Evolutionary conservation across 2,329 filamentous ascomycete species (phyloP), one percentile per base, ranked within the genome.

Genomic region (Berkeleyomyces basicola): DNA sequence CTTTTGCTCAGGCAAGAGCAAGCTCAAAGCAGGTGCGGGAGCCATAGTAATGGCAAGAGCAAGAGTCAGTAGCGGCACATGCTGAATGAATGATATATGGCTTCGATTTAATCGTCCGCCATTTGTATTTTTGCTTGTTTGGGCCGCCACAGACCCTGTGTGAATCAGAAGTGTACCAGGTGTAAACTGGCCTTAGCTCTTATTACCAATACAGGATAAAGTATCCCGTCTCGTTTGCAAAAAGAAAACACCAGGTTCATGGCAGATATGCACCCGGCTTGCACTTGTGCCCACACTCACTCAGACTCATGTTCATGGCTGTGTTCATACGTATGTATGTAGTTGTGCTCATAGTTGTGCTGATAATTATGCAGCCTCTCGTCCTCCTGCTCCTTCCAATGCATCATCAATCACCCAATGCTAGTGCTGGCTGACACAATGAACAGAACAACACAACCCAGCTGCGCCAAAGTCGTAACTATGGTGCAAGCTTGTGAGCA

Each of bases 401-500:
- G 33, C 43, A 37, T 47, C 44, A 61, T 61, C 16, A 9, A 61
- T 61, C 33, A 61, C 59, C 46, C 47, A 61, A 61, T 53, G 59
- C 46, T 51, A 33, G 31, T 42, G 59, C 59, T 42, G 11, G 23
- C 14, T 61, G 59, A 46, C 44, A 61, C 36, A 61, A 61, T 44
- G 16, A 14, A 53, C 23, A n/a, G n/a, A 23, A 9, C n/a, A 23
- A 14, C 5, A 23, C 23, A 23, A 23, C 23, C 23, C 23, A 23
- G 23, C 23, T 23, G 23, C 23, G 23, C 42, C 9, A 11, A 43
- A 43, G 7, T 53, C 33, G 23, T 53, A 33, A 53, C 11, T 16
- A 53, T 53, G 49, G 49, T 36, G 49, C 49, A n/a, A 53, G 33
- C 31, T 53, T 53, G 49, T 53, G 49, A 23, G 36, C 49, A 36